phyloP scores from a whole-genome alignment of 1,284 basidiomycete genomes.

The Tilletia caries region DNA sequence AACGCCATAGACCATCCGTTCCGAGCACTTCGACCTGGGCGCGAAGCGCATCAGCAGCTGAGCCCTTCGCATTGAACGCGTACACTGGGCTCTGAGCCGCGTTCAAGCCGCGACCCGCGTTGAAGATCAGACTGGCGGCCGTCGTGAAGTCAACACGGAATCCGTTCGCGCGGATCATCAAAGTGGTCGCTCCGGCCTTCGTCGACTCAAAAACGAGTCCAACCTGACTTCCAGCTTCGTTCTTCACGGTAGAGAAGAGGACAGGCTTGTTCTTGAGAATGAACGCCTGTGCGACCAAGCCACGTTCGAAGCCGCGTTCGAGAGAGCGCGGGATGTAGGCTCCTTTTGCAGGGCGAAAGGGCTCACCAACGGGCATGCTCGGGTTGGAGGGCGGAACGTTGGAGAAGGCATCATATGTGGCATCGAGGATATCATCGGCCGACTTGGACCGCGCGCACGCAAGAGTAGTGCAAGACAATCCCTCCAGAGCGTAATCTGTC shows the following conservation, averaged over 20 bases:
- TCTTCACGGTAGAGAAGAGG: conserved; percentile 36
- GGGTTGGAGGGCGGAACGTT: conserved; percentile 19
- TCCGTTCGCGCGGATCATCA: not conserved
- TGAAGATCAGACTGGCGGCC: conserved; percentile 29
- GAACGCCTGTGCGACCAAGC: not conserved
- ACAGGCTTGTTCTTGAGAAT: conserved; percentile 21
- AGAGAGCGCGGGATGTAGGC: conserved; percentile 19
- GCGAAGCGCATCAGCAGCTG: conserved; percentile 25
- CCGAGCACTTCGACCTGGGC: conserved; percentile 25
- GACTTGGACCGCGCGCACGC: conserved; percentile 26
- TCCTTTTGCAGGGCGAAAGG: conserved; percentile 33
- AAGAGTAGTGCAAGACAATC: conserved; percentile 28
- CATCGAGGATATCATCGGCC: conserved; percentile 25
- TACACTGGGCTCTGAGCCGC: not conserved
- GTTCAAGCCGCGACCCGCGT: conserved; percentile 18
- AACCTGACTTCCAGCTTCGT: conserved; percentile 31
- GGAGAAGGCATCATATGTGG: conserved; percentile 18
- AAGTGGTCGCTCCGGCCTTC: not conserved
- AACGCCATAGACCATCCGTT: conserved; percentile 38
- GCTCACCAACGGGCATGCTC: conserved; percentile 25
- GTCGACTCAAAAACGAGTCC: conserved; percentile 23
- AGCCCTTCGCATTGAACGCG: not conserved
- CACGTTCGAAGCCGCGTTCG: too few relatives aligned
- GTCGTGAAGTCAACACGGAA: conserved; percentile 2
- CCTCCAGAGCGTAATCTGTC: conserved; percentile 25